A percentile compares a stretch with the other conserved stretches of the same genome.
These are phyloP conservation scores for Oryza glumipatula DNA, from an alignment of 176 grass and related monocot species.

Conservation along the genomic window DNA sequence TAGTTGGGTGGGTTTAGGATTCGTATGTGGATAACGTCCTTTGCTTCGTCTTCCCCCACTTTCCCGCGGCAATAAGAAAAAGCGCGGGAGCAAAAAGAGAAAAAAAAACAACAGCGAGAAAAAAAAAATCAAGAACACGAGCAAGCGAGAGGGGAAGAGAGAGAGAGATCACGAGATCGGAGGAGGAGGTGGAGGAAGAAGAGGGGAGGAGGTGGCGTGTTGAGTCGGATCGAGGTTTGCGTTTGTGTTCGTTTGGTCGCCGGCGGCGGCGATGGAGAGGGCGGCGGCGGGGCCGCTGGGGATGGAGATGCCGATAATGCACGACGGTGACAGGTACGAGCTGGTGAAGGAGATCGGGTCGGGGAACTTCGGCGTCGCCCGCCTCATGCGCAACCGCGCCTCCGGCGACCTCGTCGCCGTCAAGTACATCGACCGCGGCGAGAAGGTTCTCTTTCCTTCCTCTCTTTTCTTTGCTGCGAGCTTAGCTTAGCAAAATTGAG, in stretches of 20 bases:
- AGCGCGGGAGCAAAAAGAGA: neutral
- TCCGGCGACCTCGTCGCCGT: constrained; percentile 64
- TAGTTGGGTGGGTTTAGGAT: neutral
- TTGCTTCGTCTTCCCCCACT: neutral
- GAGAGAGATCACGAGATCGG: neutral
- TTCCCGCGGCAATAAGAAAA: constrained; percentile 25
- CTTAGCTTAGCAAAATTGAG: neutral
- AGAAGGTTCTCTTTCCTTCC: constrained; percentile 41
- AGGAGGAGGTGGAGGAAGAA: neutral
- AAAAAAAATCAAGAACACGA: neutral
- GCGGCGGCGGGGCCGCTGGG: constrained; percentile 42
- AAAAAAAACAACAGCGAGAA: neutral
- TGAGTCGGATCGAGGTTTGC: neutral
- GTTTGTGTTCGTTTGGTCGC: neutral
- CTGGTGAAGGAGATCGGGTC: constrained; percentile 61
- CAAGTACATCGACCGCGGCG: constrained; percentile 71
- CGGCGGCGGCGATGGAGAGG: constrained; percentile 34
- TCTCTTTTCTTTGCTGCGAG: neutral
- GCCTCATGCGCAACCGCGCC: constrained; percentile 65
- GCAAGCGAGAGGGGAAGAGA: neutral
- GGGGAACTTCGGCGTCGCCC: constrained; percentile 70
- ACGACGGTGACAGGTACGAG: constrained; percentile 63
- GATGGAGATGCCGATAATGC: constrained; percentile 65
- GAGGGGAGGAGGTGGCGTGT: too few relatives aligned
- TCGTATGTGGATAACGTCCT: neutral